phyloP scores from a whole-genome alignment of 2,329 filamentous ascomycete genomes.

The Aaosphaeria arxii region DNA sequence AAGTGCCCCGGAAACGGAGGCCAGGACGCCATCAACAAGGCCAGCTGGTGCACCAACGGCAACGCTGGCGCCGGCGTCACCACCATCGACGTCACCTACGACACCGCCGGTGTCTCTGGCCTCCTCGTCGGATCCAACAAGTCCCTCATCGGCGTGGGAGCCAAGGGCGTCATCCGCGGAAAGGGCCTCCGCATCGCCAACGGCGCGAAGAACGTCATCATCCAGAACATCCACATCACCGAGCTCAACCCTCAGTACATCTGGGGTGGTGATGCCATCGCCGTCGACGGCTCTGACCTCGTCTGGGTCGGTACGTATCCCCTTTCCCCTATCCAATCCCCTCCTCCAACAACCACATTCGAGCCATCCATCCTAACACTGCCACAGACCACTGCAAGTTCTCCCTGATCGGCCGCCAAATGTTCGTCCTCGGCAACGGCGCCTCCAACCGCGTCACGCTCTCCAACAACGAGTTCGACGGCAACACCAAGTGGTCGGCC shows the following conservation, averaged over 20 bases:
- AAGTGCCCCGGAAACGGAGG: constrained; percentile 52
- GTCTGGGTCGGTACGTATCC: constrained; percentile 17
- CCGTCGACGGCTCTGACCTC: constrained; percentile 24
- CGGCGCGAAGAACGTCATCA: constrained; percentile 53
- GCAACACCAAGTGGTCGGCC: constrained; percentile 41
- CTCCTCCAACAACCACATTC: not conserved
- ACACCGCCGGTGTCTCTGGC: constrained; percentile 52
- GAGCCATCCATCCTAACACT: no score
- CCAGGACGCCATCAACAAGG: constrained; percentile 58
- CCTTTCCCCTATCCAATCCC: not conserved
- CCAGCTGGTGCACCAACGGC: constrained; percentile 58
- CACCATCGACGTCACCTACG: constrained; percentile 41
- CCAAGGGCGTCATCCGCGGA: constrained; percentile 55
- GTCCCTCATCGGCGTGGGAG: constrained; percentile 53
- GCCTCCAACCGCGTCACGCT: constrained; percentile 47
- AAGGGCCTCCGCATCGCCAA: constrained; percentile 51
- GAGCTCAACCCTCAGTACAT: constrained; percentile 35
- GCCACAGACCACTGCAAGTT: constrained; percentile 38
- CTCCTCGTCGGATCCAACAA: constrained; percentile 59
- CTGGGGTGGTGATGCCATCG: constrained; percentile 36
- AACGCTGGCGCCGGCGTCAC: constrained; percentile 51
- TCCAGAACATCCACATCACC: constrained; percentile 45
- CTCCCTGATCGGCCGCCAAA: constrained; percentile 58
- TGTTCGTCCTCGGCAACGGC: constrained; percentile 56
- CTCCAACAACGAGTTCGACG: constrained; percentile 48